A percentile compares a stretch with the other conserved stretches of the same genome.
Conservation (phyloP, 148 eudicot genomes). For the Vaccinium corymbosum region DNA sequence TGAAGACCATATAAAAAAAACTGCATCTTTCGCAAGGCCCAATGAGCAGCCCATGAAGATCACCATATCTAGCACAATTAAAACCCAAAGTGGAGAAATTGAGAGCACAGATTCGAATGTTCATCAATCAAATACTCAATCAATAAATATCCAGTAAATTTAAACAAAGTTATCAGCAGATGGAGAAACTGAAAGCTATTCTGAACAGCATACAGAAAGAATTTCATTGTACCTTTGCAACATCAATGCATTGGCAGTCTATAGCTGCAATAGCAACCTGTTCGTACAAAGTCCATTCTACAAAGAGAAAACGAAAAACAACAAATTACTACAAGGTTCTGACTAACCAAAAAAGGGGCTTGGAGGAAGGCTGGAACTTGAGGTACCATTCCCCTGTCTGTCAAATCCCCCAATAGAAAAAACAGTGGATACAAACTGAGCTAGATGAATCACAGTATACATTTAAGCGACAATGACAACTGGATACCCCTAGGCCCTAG, state of each 20-base stretch:
- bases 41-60: slow-evolving; percentile 7
- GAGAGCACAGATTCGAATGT: not conserved
- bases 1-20: not conserved
- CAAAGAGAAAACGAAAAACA: slow-evolving; percentile 17
- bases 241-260: slow-evolving; percentile 80
- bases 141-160: not conserved
- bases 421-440: not conserved
- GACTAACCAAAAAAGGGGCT: not conserved
- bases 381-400: not conserved
- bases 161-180: not conserved
- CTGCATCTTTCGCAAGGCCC: not conserved
- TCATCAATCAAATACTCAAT: not conserved
- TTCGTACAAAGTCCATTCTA: slow-evolving; percentile 94
- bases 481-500: not conserved
- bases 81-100: not conserved
- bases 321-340: not conserved
- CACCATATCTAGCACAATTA: not conserved
- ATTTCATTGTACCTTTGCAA: slow-evolving; percentile 55
- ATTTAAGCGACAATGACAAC: not conserved
- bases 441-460: not conserved
- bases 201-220: not conserved
- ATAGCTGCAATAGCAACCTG: slow-evolving; percentile 96
- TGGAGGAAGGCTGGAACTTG: not conserved
- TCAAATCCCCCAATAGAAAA: not conserved
- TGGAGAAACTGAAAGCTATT: not conserved